These are phyloP conservation scores for Dryas alaskensis DNA, from an alignment of 306 rosid genomes.

Conservation along the genomic window DNA sequence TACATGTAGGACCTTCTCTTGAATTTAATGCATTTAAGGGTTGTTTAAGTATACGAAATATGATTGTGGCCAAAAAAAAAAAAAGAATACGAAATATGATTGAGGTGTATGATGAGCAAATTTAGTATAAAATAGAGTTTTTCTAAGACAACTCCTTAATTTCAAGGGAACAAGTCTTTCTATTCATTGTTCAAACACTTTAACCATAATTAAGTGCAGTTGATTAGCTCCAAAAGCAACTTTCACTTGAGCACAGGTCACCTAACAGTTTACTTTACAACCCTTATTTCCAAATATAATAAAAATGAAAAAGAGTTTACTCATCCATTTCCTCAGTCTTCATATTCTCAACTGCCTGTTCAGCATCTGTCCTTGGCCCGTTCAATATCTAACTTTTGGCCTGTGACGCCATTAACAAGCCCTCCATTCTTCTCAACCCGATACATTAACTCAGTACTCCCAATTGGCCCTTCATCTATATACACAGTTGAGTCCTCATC, in stretches of 20 bases:
- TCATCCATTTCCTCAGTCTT: constrained; percentile 66
- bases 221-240: background rate
- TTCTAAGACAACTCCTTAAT: background rate
- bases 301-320: background rate
- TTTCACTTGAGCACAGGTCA: too few relatives aligned
- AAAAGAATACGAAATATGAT: too few relatives aligned
- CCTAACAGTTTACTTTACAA: too few relatives aligned
- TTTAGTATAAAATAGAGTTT: too few relatives aligned
- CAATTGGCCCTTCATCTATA: constrained; percentile 62
- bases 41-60: too few relatives aligned
- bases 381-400: constrained; percentile 58
- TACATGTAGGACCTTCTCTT: too few relatives aligned
- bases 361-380: constrained; percentile 41
- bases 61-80: too few relatives aligned
- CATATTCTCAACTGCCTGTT: constrained; percentile 77
- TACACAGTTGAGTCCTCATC: constrained; percentile 90
- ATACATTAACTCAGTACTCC: constrained; percentile 38
- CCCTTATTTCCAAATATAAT: too few relatives aligned
- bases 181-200: background rate
- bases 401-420: constrained; percentile 63
- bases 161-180: background rate
- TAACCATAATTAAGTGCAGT: background rate
- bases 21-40: too few relatives aligned
- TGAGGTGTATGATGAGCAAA: too few relatives aligned
- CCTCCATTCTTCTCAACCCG: constrained; percentile 81